phyloP scores from a whole-genome alignment of 2,329 filamentous ascomycete genomes.

The Atkinsonella texensis region DNA sequence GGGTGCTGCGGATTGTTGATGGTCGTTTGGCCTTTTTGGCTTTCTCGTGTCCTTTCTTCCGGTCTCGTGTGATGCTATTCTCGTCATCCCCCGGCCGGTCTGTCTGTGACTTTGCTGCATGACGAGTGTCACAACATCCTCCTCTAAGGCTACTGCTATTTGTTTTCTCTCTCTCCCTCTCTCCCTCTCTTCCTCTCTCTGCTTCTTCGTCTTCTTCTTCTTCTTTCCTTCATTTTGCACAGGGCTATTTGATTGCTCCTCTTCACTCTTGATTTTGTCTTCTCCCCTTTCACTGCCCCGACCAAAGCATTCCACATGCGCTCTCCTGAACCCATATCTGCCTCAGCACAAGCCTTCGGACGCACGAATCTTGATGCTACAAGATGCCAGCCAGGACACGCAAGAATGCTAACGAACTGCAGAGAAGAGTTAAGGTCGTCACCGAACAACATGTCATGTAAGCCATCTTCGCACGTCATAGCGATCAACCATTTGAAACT shows the following conservation, averaged over 20 bases:
- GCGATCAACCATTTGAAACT: not conserved
- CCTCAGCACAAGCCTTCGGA: slow-evolving; percentile 2
- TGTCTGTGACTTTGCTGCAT: slow-evolving; percentile 1
- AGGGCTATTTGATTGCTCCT: not conserved
- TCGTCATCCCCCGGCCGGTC: not conserved
- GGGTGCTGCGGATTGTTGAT: not conserved
- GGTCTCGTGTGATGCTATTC: not conserved
- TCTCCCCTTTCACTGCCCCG: not conserved
- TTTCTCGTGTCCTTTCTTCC: not conserved
- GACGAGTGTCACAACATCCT: not conserved
- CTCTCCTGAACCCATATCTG: not conserved
- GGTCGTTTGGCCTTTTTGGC: not conserved
- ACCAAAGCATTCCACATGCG: not conserved
- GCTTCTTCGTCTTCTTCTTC: not conserved
- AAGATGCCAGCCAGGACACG: slow-evolving; percentile 6
- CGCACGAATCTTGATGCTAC: slow-evolving; percentile 2
- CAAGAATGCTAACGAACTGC: slow-evolving; percentile 29
- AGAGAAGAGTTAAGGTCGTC: slow-evolving; percentile 84
- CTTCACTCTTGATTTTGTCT: not conserved
- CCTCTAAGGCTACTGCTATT: not conserved
- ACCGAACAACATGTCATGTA: slow-evolving; percentile 87
- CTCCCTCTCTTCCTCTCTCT: slow-evolving; percentile 1
- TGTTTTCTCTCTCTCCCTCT: not conserved
- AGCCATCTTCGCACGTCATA: slow-evolving; percentile 18
- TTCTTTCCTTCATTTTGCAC: not conserved